Evolutionary conservation across 2,329 filamentous ascomycete genomes (phyloP), one percentile per base, ranked within the genome.

Genomic region (Phaeosphaeriaceae sp.): DNA sequence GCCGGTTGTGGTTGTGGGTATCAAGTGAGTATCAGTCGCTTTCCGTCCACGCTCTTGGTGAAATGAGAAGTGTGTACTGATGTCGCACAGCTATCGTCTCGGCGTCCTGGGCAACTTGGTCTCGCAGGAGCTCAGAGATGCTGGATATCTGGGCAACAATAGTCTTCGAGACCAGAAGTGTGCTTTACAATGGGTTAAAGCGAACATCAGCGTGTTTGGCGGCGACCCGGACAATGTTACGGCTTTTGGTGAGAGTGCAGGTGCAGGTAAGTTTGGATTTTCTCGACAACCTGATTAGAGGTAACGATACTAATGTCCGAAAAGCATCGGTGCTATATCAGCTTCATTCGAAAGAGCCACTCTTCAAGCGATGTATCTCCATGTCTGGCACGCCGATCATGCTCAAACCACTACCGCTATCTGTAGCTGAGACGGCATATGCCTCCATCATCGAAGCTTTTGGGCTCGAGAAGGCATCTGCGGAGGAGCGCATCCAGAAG

Each of bases 191-290:
- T 79, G 76, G 77, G 58, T 78, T 11, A 62, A 70, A 22, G 58
- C 59, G 7, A 56, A 75, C 56, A 78, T 79, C 46, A 42, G 25
- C 3, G 66, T 58, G 0, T 78, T 79, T 56, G 76, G 75, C 7
- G 76, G 77, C 11, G 68, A 78, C 58, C 51, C 69, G 2, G 57
- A 63, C 0, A 70, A 74, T 44, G 64, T 79, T 1, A 78, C 74
- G 2, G 57, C 76, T 0, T 71, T 80, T 20, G 82, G 82, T 3
- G 78, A 82, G 58, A 81, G 79, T 50, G 80, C 81, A 4, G 83
- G 82, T 33, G 81, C 74, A 11, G 74, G 80, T 77, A 67, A 60
- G 72, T 20, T 21, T n/a, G 13, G 7, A 10, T 51, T 4, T 31
- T 7, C 22, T 20, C 11, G 40, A 17, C n/a, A n/a, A n/a, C n/a